A percentile compares a stretch with the other conserved stretches of the same genome.
phyloP scores from a whole-genome alignment of 352 stramenopile species.

The Phytopythium chamaehyphon region DNA sequence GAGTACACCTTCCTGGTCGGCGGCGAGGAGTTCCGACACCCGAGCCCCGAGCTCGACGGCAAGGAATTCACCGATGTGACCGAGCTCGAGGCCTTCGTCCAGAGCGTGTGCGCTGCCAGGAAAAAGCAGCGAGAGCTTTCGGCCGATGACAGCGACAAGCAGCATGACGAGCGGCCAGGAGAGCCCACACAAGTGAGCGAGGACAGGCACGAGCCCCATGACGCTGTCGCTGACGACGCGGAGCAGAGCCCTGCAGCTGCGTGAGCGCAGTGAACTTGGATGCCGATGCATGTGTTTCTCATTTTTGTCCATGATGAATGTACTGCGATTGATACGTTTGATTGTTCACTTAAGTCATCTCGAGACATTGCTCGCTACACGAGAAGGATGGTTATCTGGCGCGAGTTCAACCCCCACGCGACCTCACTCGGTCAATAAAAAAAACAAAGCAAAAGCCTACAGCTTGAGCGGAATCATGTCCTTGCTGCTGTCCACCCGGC shows the following conservation, averaged over 20 bases:
- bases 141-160: constrained; percentile 12
- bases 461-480: constrained; percentile 63
- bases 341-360: no score
- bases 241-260: not conserved
- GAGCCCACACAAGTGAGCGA: constrained; percentile 1
- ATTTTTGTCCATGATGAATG: no score
- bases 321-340: no score
- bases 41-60: constrained; percentile 40
- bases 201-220: not conserved
- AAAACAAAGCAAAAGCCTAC: constrained; percentile 6
- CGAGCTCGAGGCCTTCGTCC: constrained; percentile 51
- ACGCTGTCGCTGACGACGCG: constrained; percentile 5
- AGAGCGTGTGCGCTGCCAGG: constrained; percentile 16
- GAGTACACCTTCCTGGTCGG: constrained; percentile 46
- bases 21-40: constrained; percentile 51
- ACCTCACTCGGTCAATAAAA: not conserved
- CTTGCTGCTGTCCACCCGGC: constrained; percentile 18
- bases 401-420: constrained; percentile 9
- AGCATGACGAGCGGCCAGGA: constrained; percentile 10
- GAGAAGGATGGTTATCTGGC: not conserved
- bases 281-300: no score
- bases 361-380: no score
- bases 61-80: constrained; percentile 43
- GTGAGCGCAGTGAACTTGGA: no score
- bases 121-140: constrained; percentile 7